Base-by-base conservation (phyloP, 1,284 basidiomycete genomes). In the Amylostereum areolatum region DNA sequence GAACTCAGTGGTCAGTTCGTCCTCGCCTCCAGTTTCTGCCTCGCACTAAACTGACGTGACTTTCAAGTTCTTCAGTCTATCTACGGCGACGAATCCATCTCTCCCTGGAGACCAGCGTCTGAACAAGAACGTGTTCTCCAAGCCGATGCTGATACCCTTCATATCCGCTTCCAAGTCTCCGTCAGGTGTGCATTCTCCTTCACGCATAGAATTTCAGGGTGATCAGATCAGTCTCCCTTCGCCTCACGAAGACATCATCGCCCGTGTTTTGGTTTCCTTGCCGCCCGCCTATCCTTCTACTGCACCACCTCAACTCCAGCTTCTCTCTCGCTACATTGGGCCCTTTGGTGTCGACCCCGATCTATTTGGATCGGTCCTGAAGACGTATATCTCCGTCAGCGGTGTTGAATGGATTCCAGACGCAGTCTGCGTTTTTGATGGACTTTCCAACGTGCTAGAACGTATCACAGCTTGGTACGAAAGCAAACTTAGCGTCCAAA, bases 241-340 rank as follows among this genome's bases (percentile, higher is more conserved):
- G 36, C 80, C 81, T 45, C 69, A 82, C 55, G 77, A 83, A 55
- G 75, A 79, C 25, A 65, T 83, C 27, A 64, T 72, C 5, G 70
- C 91, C 46, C 73, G 77, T 46, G 60, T 94, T 12, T 74, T 92
- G 4, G 85, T 92, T 35, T 89, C 89, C 27, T 66, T 93, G 3
- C 81, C 89, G 4, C 67, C 72, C 6, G 74, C 76, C 3, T 95
- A 96, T 63, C 92, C 92, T 0, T 64, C 74, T 6, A 65, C 73
- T 1, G 75, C 81, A 9, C 79, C 89, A 7, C 92, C 92, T 2
- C 89, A 92, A 59, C 73, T 95, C 0, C 90, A 94, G 62, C 76
- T 96, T 0, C 74, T 95, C 27, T 93, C 91, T 3, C 78, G 83
- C 40, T 96, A 95, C 65, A 78, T 96, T 31, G 92, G 92, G 1